phyloP scores from a whole-genome alignment of 2,329 filamentous ascomycete genomes.

The Pseudocercospora pini-densiflorae region DNA sequence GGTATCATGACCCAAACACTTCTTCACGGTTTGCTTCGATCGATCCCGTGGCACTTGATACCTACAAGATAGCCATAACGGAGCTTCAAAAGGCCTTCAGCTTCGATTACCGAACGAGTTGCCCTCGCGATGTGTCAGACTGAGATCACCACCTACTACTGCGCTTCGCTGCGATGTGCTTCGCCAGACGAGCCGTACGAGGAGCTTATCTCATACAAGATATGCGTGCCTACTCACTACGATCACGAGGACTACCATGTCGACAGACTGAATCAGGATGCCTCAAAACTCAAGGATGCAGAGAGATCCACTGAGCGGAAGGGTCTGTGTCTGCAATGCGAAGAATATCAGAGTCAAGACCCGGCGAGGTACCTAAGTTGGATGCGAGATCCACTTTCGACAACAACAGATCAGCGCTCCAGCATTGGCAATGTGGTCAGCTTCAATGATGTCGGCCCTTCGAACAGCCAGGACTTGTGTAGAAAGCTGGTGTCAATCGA shows the following conservation, averaged over 20 bases:
- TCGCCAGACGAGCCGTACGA: neutral
- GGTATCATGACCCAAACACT: no score
- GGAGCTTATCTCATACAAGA: neutral
- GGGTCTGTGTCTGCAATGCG: neutral
- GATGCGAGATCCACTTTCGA: neutral
- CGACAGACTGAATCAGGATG: neutral
- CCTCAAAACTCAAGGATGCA: neutral
- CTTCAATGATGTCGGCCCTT: neutral
- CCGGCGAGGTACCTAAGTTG: neutral
- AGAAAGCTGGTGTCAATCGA: neutral
- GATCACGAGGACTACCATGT: slow-evolving; percentile 4
- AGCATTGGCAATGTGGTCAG: neutral
- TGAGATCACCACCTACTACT: neutral
- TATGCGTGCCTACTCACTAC: slow-evolving; percentile 2
- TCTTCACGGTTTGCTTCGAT: no score
- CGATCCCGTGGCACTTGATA: no score
- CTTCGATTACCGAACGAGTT: no score
- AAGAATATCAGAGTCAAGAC: neutral
- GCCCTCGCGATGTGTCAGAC: neutral
- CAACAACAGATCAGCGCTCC: neutral
- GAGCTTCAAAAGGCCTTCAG: no score
- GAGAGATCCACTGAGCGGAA: neutral
- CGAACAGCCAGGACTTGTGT: neutral
- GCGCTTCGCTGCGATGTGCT: neutral
- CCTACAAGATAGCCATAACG: no score